Percentiles rank a stretch among this genome's conserved stretches.
These are phyloP conservation scores for Zymoseptoria passerinii DNA, from an alignment of 2,329 filamentous ascomycete species.

Conservation along the genomic window DNA sequence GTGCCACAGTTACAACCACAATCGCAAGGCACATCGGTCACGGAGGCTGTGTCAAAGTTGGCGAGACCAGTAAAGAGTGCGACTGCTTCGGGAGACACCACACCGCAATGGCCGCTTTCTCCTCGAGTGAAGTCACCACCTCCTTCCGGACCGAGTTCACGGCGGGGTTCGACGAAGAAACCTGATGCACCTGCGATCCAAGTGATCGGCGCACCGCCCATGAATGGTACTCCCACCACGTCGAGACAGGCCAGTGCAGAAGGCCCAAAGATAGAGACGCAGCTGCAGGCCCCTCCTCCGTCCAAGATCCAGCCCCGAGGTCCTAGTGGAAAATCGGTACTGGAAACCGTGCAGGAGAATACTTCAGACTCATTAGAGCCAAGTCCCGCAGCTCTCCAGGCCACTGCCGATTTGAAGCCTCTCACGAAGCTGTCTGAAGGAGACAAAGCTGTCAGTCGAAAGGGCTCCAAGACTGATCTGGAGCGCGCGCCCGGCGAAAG, in stretches of 20 bases:
- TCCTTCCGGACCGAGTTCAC: slow-evolving; percentile 42
- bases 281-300: slow-evolving; percentile 26
- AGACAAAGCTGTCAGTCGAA: slow-evolving; percentile 34
- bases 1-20: slow-evolving; percentile 53
- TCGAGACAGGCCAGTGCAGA: slow-evolving; percentile 16
- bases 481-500: slow-evolving; percentile 41
- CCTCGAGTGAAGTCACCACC: slow-evolving; percentile 68
- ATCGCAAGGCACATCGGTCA: slow-evolving; percentile 36
- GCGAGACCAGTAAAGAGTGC: slow-evolving; percentile 53
- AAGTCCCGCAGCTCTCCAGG: slow-evolving; percentile 49
- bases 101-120: slow-evolving; percentile 67
- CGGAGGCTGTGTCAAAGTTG: slow-evolving; percentile 55
- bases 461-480: slow-evolving; percentile 13
- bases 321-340: slow-evolving; percentile 42
- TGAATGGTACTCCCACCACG: slow-evolving; percentile 24
- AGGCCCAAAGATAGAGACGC: slow-evolving; percentile 32
- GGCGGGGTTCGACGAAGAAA: slow-evolving; percentile 37
- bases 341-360: slow-evolving; percentile 72
- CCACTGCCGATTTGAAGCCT: slow-evolving; percentile 26
- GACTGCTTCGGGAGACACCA: slow-evolving; percentile 38
- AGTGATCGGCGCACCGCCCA: slow-evolving; percentile 39
- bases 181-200: slow-evolving; percentile 36
- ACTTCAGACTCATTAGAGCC: slow-evolving; percentile 49
- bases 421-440: slow-evolving; percentile 20
- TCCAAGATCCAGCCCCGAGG: slow-evolving; percentile 35